A percentile compares a stretch with the other conserved stretches of the same genome.
These are phyloP conservation scores for Hylodesmum podocarpum DNA, from an alignment of 306 rosid species.

Conservation along the genomic window DNA sequence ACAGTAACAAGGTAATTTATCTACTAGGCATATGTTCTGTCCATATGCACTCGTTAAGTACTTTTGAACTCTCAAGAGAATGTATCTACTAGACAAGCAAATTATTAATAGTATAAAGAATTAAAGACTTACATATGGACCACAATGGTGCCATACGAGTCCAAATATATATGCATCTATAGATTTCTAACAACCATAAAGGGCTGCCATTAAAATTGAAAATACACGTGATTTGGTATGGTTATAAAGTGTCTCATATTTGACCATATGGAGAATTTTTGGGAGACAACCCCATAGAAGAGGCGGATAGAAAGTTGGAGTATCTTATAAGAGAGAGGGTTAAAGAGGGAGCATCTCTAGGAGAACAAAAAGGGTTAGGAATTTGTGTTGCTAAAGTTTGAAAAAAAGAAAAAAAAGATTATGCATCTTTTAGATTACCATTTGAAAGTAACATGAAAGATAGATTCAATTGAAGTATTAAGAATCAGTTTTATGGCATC, in stretches of 20 bases:
- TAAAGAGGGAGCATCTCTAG: slow-evolving; percentile 44
- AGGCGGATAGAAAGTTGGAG: slow-evolving; percentile 35
- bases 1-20: neutral
- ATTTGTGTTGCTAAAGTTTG: slow-evolving; percentile 37
- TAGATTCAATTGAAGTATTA: neutral
- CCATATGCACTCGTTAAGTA: slow-evolving; percentile 9
- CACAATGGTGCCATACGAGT: slow-evolving; percentile 30
- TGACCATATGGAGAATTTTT: slow-evolving; percentile 39
- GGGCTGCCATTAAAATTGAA: slow-evolving; percentile 17
- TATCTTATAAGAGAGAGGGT: slow-evolving; percentile 30
- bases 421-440: slow-evolving; percentile 27
- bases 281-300: slow-evolving; percentile 38
- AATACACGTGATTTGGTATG: slow-evolving; percentile 42
- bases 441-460: slow-evolving; percentile 23
- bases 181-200: slow-evolving; percentile 32
- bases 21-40: too few species aligned
- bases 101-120: slow-evolving; percentile 29
- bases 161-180: slow-evolving; percentile 23
- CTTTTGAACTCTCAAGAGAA: slow-evolving; percentile 12
- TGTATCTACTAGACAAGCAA: slow-evolving; percentile 27
- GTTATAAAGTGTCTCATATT: slow-evolving; percentile 19
- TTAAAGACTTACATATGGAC: slow-evolving; percentile 28
- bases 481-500: slow-evolving; percentile 1
- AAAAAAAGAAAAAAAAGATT: slow-evolving; percentile 38
- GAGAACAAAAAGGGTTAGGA: slow-evolving; percentile 37